phyloP scores from a whole-genome alignment of 805 yeast genomes.

The Candida caryicola region DNA sequence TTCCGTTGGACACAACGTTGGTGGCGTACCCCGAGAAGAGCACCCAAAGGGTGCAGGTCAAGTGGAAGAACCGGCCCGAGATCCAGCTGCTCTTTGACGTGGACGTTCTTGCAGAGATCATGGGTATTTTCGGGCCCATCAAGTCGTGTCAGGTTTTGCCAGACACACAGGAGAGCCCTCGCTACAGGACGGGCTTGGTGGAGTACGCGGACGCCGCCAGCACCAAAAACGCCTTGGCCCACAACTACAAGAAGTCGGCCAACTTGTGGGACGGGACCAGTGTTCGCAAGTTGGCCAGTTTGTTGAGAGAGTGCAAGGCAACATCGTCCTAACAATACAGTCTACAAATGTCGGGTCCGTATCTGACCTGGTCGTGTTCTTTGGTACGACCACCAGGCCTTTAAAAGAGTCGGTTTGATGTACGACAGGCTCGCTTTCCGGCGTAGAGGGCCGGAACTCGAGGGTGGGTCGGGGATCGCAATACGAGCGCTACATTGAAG shows the following conservation, averaged over 20 bases:
- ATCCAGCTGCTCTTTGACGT: conserved; percentile 27
- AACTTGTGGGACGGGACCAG: conserved; percentile 46
- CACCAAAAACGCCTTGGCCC: conserved; percentile 34
- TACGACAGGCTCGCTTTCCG: conserved; percentile 5
- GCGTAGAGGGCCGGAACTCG: not conserved
- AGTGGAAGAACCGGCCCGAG: conserved; percentile 46
- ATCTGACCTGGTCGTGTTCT: conserved; percentile 36
- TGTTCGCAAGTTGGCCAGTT: conserved; percentile 45
- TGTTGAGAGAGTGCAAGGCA: conserved; percentile 40
- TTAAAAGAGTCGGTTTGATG: conserved; percentile 6
- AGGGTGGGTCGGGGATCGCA: not conserved
- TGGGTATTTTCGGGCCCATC: conserved; percentile 47
- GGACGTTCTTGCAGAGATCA: conserved; percentile 34
- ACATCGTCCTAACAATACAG: no score
- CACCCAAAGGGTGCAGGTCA: conserved; percentile 25
- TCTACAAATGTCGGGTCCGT: conserved; percentile 26
- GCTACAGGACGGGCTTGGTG: conserved; percentile 40
- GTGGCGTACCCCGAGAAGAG: conserved; percentile 1
- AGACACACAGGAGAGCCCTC: conserved; percentile 7
- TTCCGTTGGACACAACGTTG: conserved; percentile 12
- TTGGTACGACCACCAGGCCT: no score
- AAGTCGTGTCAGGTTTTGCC: conserved; percentile 7
- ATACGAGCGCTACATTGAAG: no score
- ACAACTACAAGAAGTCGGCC: conserved; percentile 42
- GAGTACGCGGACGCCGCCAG: conserved; percentile 24